Evolutionary conservation across 2,329 filamentous ascomycete genomes (phyloP), one percentile per base, ranked within the genome.

Genomic region (Microsporum canis): DNA sequence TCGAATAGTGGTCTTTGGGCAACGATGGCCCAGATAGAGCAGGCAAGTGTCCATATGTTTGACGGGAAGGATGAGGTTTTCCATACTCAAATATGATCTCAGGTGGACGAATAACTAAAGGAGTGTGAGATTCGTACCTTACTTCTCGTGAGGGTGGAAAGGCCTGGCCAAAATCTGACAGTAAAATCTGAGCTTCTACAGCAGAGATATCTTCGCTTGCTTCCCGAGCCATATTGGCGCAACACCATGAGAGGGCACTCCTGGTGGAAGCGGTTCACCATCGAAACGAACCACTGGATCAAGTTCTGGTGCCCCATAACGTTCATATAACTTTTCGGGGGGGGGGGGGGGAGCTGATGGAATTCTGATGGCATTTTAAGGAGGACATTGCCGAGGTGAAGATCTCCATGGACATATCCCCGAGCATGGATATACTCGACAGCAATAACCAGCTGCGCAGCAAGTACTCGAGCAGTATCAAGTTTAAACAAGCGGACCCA

Each of bases 81-180:
- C 66, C 34, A 12, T 64, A 53, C 60, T 69, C 64, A 58, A 71
- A 70, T 31, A 49, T 47, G 34, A 65, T 64, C 62, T 71, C 69
- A 60, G 68, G 69, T 3, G 68, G 57, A 34, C 63, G 61, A 2
- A 65, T 59, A 0, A 62, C 60, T 3, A 62, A 58, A 14, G 68
- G 68, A 0, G 64, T 69, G 33, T 68, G 60, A 57, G 66, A 66
- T 38, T 67, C 65, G 12, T 56, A 62, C 33, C 69, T 68, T 33
- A 68, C 68, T 41, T 43, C 2, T 1, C 68, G 64, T 17, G 53
- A 62, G 17, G 70, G 68, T 0, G 65, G 31, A 61, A 71, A 72
- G 14, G 69, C 66, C 57, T 72, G 68, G 10, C 70, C 70, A 65
- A 71, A 72, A 60, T 72, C 71, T 60, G 63, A 62, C 17, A 72